These are phyloP conservation scores for Nicotiana tomentosiformis DNA, from an alignment of 257 asterid genomes.

Conservation along the genomic window DNA sequence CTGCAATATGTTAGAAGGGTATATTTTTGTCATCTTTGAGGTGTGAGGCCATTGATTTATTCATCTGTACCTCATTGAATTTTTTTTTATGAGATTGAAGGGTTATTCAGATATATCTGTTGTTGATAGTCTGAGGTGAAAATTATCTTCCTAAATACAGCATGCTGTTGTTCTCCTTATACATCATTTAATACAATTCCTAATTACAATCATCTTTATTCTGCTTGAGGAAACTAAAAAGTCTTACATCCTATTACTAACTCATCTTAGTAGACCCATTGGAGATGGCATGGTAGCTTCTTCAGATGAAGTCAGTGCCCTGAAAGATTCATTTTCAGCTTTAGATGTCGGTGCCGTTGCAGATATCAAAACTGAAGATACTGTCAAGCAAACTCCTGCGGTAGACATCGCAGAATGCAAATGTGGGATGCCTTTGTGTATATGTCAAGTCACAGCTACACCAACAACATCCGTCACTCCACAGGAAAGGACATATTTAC, in stretches of 20 bases:
- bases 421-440: constrained; percentile 99
- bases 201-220: not conserved
- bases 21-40: not conserved
- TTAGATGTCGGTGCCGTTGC: constrained; percentile 47
- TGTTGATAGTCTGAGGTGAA: constrained; percentile 1
- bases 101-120: not conserved
- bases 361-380: constrained; percentile 38
- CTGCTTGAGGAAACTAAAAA: not conserved
- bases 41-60: not conserved
- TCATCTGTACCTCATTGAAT: not conserved
- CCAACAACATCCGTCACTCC: constrained; percentile 34
- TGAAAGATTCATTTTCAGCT: constrained; percentile 64
- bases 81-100: not conserved
- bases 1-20: not conserved
- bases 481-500: constrained; percentile 41
- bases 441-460: constrained; percentile 81
- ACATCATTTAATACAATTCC: not conserved
- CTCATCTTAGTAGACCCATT: constrained; percentile 30
- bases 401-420: constrained; percentile 60
- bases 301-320: constrained; percentile 44
- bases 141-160: constrained; percentile 2
- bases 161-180: not conserved
- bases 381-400: constrained; percentile 29
- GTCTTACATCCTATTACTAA: constrained; percentile 5
- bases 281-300: constrained; percentile 46